phyloP scores from a whole-genome alignment of 2,329 filamentous ascomycete species.

The Penicillium sp. region DNA sequence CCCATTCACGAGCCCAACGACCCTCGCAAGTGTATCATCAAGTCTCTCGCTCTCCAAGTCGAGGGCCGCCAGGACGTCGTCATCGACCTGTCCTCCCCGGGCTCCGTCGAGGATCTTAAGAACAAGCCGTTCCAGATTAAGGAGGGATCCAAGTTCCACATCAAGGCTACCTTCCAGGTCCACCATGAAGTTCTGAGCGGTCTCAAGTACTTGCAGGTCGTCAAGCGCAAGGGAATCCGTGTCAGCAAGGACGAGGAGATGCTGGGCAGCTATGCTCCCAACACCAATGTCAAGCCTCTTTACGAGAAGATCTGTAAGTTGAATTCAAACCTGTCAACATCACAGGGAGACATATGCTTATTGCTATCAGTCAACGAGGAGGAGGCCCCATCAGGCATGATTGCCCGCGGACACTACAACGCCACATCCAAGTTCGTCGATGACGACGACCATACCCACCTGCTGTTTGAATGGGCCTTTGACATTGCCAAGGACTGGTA shows the following conservation, averaged over 20 bases:
- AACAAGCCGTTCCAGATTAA: slow-evolving; percentile 96
- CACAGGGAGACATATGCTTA: background rate
- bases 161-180: slow-evolving; percentile 92
- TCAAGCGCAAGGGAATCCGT: slow-evolving; percentile 84
- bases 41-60: slow-evolving; percentile 84
- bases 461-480: slow-evolving; percentile 94
- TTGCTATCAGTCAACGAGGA: slow-evolving; percentile 74
- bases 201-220: slow-evolving; percentile 91
- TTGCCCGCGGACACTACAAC: slow-evolving; percentile 86
- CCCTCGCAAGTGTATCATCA: slow-evolving; percentile 88
- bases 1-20: slow-evolving; percentile 77
- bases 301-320: slow-evolving; percentile 90
- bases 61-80: slow-evolving; percentile 80
- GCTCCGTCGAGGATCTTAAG: slow-evolving; percentile 76
- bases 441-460: slow-evolving; percentile 87
- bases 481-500: slow-evolving; percentile 95
- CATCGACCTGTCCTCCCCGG: slow-evolving; percentile 78
- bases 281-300: slow-evolving; percentile 79
- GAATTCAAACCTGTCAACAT: background rate
- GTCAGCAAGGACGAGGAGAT: slow-evolving; percentile 96
- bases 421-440: slow-evolving; percentile 89
- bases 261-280: slow-evolving; percentile 95
- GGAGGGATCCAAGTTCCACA: slow-evolving; percentile 89
- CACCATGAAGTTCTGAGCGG: slow-evolving; percentile 96
- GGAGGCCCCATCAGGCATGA: slow-evolving; percentile 87